Base-by-base conservation (phyloP, 345 rosid species). In the Cardamine resedifolia region DNA sequence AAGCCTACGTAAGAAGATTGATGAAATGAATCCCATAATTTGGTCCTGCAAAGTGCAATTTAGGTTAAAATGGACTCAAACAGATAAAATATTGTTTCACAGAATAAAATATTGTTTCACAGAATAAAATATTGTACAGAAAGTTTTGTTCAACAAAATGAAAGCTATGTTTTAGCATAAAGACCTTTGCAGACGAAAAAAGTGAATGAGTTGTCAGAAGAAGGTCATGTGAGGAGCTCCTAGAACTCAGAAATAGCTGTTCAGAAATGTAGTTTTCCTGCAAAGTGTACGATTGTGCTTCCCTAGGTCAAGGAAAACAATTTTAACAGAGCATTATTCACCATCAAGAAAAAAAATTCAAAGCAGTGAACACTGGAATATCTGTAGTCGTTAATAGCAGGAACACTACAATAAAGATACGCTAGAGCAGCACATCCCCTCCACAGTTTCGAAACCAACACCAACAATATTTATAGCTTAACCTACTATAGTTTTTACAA, bases 261-360 rank as follows among this genome's bases (percentile, higher is more conserved):
- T 95, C 99, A 50, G 96, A 89, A 60, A 91, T 84, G 80, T 88
- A 88, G 47, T 87, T 90, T 71, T 91, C 98, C 71, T 87, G 99
- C 78, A 87, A 70, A 73, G 87, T 81, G 85, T 88, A 91, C 75
- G 81, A 87, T 50, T 59, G 69, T 39, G 82, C 77, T 72, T 95
- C 87, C 98, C 99, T 95, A 70, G 77, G 58, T 66, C 55, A 34
- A 33, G 51, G 71, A 62, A 72, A 76, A 65, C 61, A 69, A 55
- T 33, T 41, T 56, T 23, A 68, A 56, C 14, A 39, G 31, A 70
- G 7, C 33, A 64, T 64, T 64, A 77, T 65, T 44, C 45, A 64
- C 72, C 67, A 57, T 31, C 15, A 49, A 21, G 41, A 62, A 36
- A 47, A 44, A 47, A 53, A 68, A 31, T 44, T 21, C 10, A 70